Evolutionary conservation across 176 grass and related monocot species (phyloP), one percentile per base, ranked within the genome.

Genomic region (Typha latifolia): DNA sequence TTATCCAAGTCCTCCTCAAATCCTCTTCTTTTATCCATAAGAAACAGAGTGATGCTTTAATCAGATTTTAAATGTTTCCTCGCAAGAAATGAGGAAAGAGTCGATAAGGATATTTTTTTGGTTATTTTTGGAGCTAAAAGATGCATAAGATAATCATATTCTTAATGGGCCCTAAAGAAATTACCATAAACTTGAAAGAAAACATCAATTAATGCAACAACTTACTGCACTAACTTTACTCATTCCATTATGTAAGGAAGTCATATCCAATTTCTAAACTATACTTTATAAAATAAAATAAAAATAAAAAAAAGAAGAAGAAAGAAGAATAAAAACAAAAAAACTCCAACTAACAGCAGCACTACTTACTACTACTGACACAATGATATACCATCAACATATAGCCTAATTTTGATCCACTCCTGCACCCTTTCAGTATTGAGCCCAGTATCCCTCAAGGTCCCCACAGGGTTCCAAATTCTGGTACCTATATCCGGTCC

Each of bases 391-490:
- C 18, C 15, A 55, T 5, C 14, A 55, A 14, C 51, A 55, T 18
- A 18, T 14, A 19, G 9, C 5, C 20, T 0, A n/a, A 18, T 21
- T 59, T 8, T 22, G 53, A 59, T 11, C n/a, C 53, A 9, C 14
- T 57, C 53, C 53, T 21, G 5, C 11, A 16, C 1, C 51, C n/a
- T 18, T 55, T 55, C 6, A 59, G 53, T 22, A 59, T 6, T 72
- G 73, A 31, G 85, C 85, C 85, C 85, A 93, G 68, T 93, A 93
- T 21, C 90, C 81, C 49, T 93, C 82, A 27, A 87, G 71, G 26
- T 88, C 90, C 32, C 78, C 79, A 70, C 66, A 63, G 7, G 51
- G 37, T 16, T 88, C 90, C 69, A 93, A 69, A 71, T 65, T 83
- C 64, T 69, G 82, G 72, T 81, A 93, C 75, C 78, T 86, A 18